Evolutionary conservation across 2,329 filamentous ascomycete genomes (phyloP), one percentile per base, ranked within the genome.

Genomic region (Fusarium brachygibbosum): DNA sequence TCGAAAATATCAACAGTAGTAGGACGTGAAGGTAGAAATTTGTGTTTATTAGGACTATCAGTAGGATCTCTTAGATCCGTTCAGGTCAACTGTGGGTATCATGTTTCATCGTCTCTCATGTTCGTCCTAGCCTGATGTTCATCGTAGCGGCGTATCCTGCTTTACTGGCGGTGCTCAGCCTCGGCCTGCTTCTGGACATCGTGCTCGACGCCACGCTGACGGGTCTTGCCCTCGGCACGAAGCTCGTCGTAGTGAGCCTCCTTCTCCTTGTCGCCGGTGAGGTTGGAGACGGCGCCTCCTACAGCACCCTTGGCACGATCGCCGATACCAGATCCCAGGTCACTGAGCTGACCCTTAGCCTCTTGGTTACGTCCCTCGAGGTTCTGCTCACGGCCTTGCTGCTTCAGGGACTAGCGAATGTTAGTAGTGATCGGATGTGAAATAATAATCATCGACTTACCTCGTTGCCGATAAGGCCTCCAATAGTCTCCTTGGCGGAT

Each of bases 201-300:
- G 37, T 86, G 82, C 86, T 97, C 94, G 2, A 91, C 94, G 50
- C 93, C 92, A 21, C 93, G 87, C 86, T 97, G 92, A 76, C 88
- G 85, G 21, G 91, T 92, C 89, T 96, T 97, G 69, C 94, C 94
- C 69, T 88, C 82, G 74, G 96, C 93, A 76, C 96, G 93, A 80
- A 91, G 83, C 71, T 85, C 78, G 78, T 92, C 84, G 76, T 89
- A 91, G 77, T 88, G 87, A 48, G 83, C 79, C 83, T 94, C 85
- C 63, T 88, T 88, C 29, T 83, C 79, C 48, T 84, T 82, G 77
- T 97, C 90, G 19, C 94, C 94, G 3, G 89, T 92, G 16, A 97
- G 56, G 28, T 88, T 87, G n/a, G 93, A 88, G 31, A 92, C 84
- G 2, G 91, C 89, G 38, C 88, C 85, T 2, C 93, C 93, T 6